Percentiles rank a stretch among this genome's conserved stretches.
Evolutionary conservation across 805 yeast species (phyloP).

Genomic region (Schwanniomyces occidentalis): DNA sequence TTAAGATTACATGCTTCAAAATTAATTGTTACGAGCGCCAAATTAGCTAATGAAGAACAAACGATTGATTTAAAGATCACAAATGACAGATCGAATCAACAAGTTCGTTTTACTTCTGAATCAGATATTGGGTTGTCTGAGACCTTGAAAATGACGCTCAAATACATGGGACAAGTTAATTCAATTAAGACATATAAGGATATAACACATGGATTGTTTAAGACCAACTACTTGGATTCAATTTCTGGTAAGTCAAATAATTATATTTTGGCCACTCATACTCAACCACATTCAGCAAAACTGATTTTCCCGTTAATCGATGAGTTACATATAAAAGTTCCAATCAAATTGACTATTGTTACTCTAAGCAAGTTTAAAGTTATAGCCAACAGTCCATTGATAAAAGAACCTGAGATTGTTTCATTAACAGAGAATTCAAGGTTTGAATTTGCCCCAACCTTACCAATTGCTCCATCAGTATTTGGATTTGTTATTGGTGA

Average conservation of each 20-base stretch:
- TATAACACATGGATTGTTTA: conserved; percentile 63
- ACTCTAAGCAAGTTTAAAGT: conserved; percentile 49
- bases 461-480: conserved; percentile 60
- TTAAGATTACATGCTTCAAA: conserved; percentile 43
- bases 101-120: conserved; percentile 28
- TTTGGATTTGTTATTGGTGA: conserved; percentile 74
- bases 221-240: conserved; percentile 60
- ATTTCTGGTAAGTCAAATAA: conserved; percentile 50
- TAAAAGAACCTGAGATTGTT: conserved; percentile 10
- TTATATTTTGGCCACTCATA: conserved; percentile 65
- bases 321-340: conserved; percentile 56
- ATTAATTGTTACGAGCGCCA: conserved; percentile 38
- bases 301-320: conserved; percentile 69
- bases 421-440: conserved; percentile 24
- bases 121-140: conserved; percentile 6
- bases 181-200: conserved; percentile 54
- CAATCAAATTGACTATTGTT: conserved; percentile 50
- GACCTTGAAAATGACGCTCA: conserved; percentile 21
- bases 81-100: conserved; percentile 43
- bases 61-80: conserved; percentile 23
- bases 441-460: conserved; percentile 52
- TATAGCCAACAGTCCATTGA: conserved; percentile 48
- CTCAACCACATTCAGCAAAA: conserved; percentile 68
- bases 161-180: conserved; percentile 53
- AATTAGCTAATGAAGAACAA: conserved; percentile 14